A percentile compares a stretch with the other conserved stretches of the same genome.
These are phyloP conservation scores for Mycogone perniciosa DNA, from an alignment of 2,329 filamentous ascomycete genomes.

Conservation along the genomic window DNA sequence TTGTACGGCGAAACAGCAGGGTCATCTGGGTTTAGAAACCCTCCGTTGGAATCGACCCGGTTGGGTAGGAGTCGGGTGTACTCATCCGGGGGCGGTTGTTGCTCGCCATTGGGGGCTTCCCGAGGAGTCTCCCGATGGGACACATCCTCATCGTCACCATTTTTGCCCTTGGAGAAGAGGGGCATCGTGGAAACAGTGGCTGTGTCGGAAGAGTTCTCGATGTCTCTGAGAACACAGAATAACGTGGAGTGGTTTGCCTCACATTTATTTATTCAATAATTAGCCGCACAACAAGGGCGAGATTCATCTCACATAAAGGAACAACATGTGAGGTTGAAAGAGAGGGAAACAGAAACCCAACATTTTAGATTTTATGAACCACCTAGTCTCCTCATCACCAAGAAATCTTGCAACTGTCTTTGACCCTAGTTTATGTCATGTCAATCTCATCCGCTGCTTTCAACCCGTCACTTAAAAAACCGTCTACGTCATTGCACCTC, in stretches of 20 bases:
- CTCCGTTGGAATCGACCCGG: constrained; percentile 46
- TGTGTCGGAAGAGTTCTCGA: not conserved
- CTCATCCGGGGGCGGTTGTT: constrained; percentile 37
- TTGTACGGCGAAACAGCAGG: constrained; percentile 81
- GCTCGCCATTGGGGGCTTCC: constrained; percentile 9
- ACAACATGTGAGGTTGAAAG: too few species aligned
- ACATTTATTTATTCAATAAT: not conserved
- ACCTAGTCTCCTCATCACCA: constrained; percentile 2
- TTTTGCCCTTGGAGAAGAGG: constrained; percentile 25
- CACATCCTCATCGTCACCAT: constrained; percentile 18
- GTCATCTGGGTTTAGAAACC: constrained; percentile 35
- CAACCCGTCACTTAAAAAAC: not conserved
- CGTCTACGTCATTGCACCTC: constrained; percentile 8
- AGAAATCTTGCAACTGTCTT: not conserved
- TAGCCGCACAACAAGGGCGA: too few species aligned
- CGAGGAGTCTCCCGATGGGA: not conserved
- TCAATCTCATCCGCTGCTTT: not conserved
- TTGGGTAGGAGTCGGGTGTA: constrained; percentile 64
- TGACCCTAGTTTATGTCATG: not conserved
- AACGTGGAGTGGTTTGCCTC: not conserved
- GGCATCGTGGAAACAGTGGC: constrained; percentile 22
- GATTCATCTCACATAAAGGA: too few species aligned
- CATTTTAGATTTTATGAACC: too few species aligned
- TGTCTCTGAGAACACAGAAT: not conserved
- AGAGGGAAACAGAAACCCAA: too few species aligned